phyloP scores from a whole-genome alignment of 345 rosid genomes.

The Eucalyptus grandis region DNA sequence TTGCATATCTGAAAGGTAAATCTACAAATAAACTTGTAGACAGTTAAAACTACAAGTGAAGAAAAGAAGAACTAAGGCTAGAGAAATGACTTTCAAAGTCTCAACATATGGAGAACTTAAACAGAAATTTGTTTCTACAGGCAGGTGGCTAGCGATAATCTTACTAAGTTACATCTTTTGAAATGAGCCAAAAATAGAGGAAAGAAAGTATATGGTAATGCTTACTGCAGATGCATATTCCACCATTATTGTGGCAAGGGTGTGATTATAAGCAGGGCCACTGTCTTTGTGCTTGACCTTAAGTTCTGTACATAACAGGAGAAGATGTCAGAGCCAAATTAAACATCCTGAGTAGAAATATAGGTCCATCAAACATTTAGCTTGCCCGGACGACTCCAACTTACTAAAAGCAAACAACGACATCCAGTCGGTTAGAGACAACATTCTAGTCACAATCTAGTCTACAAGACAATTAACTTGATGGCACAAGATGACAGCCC shows the following conservation, averaged over 20 bases:
- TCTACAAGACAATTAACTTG: neutral
- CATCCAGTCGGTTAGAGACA: neutral
- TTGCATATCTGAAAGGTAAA: slow-evolving; percentile 77
- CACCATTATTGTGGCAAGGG: slow-evolving; percentile 71
- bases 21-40: slow-evolving; percentile 21
- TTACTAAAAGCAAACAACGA: neutral
- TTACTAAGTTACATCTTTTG: neutral
- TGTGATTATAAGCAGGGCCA: slow-evolving; percentile 55
- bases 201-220: neutral
- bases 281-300: slow-evolving; percentile 26
- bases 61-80: neutral
- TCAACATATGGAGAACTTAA: neutral
- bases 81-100: neutral
- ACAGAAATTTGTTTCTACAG: neutral
- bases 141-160: neutral
- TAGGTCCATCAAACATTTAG: neutral
- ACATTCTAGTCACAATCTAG: neutral
- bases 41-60: neutral
- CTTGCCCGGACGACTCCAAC: neutral
- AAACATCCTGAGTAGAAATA: neutral
- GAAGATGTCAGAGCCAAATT: neutral
- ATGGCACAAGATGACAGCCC: neutral
- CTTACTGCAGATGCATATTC: slow-evolving; percentile 98
- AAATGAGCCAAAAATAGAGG: neutral
- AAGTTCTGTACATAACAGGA: slow-evolving; percentile 22